A percentile compares a stretch with the other conserved stretches of the same genome.
phyloP scores from a whole-genome alignment of 2,329 filamentous ascomycete genomes.

The Paraphoma sp. region DNA sequence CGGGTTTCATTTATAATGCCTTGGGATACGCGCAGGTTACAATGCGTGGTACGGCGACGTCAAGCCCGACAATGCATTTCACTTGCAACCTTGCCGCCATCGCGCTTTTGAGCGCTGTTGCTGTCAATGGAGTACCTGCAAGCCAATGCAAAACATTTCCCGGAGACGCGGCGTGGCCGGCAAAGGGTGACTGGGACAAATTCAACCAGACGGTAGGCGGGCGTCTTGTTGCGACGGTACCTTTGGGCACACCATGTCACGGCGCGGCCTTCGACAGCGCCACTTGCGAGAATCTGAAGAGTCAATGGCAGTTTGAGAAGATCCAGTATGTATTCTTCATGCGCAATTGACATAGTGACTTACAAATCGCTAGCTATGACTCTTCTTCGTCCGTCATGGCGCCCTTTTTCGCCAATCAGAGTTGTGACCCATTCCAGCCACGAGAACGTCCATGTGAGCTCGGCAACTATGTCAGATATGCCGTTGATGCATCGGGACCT shows the following conservation, averaged over 20 bases:
- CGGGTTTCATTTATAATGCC: not conserved
- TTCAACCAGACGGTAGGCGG: conserved; percentile 28
- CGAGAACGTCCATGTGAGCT: conserved; percentile 22
- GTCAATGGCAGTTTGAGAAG: conserved; percentile 19
- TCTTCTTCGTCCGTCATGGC: conserved; percentile 34
- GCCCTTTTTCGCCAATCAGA: conserved; percentile 30
- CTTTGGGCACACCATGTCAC: conserved; percentile 28
- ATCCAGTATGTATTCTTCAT: conserved; percentile 14
- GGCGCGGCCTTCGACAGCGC: conserved; percentile 16
- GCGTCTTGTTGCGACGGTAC: conserved; percentile 25
- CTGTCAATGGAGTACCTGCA: not conserved
- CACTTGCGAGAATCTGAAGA: conserved; percentile 19
- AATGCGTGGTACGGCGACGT: not conserved
- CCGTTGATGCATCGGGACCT: conserved; percentile 21
- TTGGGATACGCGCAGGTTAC: not conserved
- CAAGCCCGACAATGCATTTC: not conserved
- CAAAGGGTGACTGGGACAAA: conserved; percentile 15
- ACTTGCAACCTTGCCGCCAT: not conserved
- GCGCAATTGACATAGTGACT: not conserved
- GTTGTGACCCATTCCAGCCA: conserved; percentile 29
- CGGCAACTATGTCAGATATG: conserved; percentile 30
- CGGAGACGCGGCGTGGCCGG: conserved; percentile 30
- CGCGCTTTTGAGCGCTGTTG: not conserved
- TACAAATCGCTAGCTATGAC: conserved; percentile 11
- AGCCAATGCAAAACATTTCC: conserved; percentile 16